Conservation (phyloP, 2,329 filamentous ascomycete species). For the Rhynchosporium agropyri region DNA sequence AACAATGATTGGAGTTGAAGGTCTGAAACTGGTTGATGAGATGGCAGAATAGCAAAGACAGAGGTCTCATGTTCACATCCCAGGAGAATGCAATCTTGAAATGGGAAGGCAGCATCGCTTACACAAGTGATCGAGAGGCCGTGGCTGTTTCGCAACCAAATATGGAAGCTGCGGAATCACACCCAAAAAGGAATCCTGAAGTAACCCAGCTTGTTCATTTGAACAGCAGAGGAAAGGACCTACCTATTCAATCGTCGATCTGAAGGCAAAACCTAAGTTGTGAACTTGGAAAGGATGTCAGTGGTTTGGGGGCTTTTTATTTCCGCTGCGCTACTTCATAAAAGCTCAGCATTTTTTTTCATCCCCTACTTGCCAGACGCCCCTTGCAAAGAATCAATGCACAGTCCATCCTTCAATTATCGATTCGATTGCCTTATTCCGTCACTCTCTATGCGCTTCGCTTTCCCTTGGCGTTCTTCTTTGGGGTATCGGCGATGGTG, state of each 20-base stretch:
- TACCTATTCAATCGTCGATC: neutral
- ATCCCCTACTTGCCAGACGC: slow-evolving; percentile 33
- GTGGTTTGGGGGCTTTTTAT: slow-evolving; percentile 30
- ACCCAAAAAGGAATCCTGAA: neutral
- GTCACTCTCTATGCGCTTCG: slow-evolving; percentile 38
- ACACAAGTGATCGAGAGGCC: slow-evolving; percentile 3
- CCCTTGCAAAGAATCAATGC: slow-evolving; percentile 30
- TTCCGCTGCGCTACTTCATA: slow-evolving; percentile 34
- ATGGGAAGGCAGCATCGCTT: slow-evolving; percentile 14
- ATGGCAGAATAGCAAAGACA: neutral
- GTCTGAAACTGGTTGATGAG: neutral
- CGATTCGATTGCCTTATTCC: slow-evolving; percentile 16
- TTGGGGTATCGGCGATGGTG: slow-evolving; percentile 60
- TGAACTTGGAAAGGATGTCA: too few relatives aligned
- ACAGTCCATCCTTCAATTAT: slow-evolving; percentile 17
- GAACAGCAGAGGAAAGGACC: neutral
- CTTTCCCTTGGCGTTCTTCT: slow-evolving; percentile 57
- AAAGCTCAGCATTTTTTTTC: slow-evolving; percentile 27
- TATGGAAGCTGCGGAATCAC: neutral
- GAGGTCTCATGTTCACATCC: neutral
- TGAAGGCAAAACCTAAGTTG: too few relatives aligned
- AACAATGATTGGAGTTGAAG: neutral
- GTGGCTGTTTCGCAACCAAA: neutral
- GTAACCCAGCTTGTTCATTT: neutral
- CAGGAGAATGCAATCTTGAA: neutral